These are phyloP conservation scores for Teunomyces lycoperdinae DNA, from an alignment of 805 yeast species.

Conservation along the genomic window DNA sequence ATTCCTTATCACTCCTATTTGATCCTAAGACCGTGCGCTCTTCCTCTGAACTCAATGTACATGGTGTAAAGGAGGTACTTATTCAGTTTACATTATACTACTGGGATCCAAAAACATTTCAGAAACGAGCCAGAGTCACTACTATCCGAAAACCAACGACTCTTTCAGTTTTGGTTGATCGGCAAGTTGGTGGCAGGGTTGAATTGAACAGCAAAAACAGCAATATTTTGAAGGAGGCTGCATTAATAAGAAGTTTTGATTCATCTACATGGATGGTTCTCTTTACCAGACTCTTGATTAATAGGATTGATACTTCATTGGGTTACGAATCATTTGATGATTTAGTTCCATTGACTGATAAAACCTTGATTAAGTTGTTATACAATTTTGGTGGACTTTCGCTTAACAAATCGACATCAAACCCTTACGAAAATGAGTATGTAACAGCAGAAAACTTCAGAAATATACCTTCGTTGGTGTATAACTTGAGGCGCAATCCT, in stretches of 20 bases:
- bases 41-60: conserved; percentile 13
- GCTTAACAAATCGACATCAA: conserved; percentile 7
- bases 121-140: conserved; percentile 28
- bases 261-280: conserved; percentile 28
- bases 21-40: conserved; percentile 30
- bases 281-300: conserved; percentile 30
- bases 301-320: conserved; percentile 31
- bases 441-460: conserved; percentile 25
- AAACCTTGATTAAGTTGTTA: conserved; percentile 22
- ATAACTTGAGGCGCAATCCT: conserved; percentile 33
- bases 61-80: conserved; percentile 20
- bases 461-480: conserved; percentile 28
- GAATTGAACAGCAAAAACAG: conserved; percentile 11
- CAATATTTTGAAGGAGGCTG: conserved; percentile 24
- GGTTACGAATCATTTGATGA: conserved; percentile 34
- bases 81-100: conserved; percentile 34
- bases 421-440: conserved; percentile 23
- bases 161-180: conserved; percentile 13
- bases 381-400: conserved; percentile 27
- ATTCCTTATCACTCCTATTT: conserved; percentile 29
- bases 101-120: conserved; percentile 18
- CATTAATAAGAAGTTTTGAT: conserved; percentile 30
- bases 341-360: conserved; percentile 24
- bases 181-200: conserved; percentile 5
- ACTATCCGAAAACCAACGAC: conserved; percentile 32